Base-by-base conservation (phyloP, 306 rosid species). In the Leucaena leucocephala region DNA sequence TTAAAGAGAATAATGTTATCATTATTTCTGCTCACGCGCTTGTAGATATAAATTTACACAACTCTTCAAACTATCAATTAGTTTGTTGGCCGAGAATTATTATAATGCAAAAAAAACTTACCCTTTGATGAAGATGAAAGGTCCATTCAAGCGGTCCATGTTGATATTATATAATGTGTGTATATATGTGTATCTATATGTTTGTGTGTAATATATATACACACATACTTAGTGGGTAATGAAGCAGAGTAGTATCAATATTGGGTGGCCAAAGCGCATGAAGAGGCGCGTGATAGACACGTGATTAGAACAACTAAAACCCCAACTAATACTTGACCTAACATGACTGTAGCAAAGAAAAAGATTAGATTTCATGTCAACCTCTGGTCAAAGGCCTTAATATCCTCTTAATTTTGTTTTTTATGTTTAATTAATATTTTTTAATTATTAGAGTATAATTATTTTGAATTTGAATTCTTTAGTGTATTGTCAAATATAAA, bases 101-200 rank as follows among this genome's bases (percentile, higher is more conserved):
- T 64, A 38, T 36, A 35, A 39, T 66, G 48, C 71, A 39, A 17
- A 35, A 35, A 66, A 2, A 2, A 8, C 7, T 16, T 39, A 16
- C 49, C 46, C 70, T 64, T 66, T 39, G 71, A 22, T 40, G 40
- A 66, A 66, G 71, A 66, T 66, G 71, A 40, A 66, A 66, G 71
- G 49, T 8, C 71, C 78, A 82, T 76, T 52, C 40, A 3, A 68
- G 76, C 76, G 77, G 86, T 82, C 84, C 82, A 79, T 66, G 21
- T 8, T 78, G 46, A 63, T 84, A 77, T 72, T 22, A 2, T 68
- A 19, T 54, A 17, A 4, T 2, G 11, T 7, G 8, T 43, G 43
- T 40, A 45, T 52, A 17, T 52, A 17, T 6, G 6, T 17, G 1
- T 54, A n/a, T 54, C 57, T 50, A 44, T 15, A 34, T 17, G 71